Conservation (phyloP, 2,329 filamentous ascomycete species). For the Coleophoma cylindrospora region DNA sequence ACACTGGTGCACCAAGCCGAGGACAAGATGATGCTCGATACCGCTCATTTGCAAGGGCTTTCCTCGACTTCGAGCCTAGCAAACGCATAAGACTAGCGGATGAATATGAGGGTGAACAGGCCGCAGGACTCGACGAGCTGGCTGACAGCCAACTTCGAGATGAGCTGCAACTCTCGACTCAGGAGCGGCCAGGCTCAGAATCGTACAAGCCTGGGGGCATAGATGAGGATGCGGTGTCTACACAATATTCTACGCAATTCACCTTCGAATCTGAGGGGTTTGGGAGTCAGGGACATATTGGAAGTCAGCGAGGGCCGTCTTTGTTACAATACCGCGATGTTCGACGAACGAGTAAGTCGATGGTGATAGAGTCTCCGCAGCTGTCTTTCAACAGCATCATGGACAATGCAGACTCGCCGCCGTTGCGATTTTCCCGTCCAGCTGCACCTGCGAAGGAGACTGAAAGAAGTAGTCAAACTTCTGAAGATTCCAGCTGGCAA, state of each 20-base stretch:
- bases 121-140: constrained; percentile 33
- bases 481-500: constrained; percentile 22
- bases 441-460: no score
- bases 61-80: constrained; percentile 21
- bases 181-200: constrained; percentile 15
- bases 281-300: no score
- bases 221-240: constrained; percentile 2
- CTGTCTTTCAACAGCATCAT: constrained; percentile 22
- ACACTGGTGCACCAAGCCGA: constrained; percentile 24
- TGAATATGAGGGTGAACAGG: neutral
- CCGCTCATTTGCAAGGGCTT: constrained; percentile 23
- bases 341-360: neutral
- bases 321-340: neutral
- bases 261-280: neutral
- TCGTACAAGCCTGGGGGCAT: constrained; percentile 16
- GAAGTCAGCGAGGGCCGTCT: neutral
- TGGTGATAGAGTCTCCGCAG: constrained; percentile 10
- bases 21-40: constrained; percentile 25
- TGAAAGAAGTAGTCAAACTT: no score
- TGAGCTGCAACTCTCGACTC: constrained; percentile 10
- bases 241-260: constrained; percentile 1
- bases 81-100: constrained; percentile 7
- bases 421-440: constrained; percentile 7
- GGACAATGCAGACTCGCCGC: constrained; percentile 23
- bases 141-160: constrained; percentile 28